A percentile compares a stretch with the other conserved stretches of the same genome.
Conservation (phyloP, 176 grass and related monocot genomes). For the Hsuehochloa calcarea region DNA sequence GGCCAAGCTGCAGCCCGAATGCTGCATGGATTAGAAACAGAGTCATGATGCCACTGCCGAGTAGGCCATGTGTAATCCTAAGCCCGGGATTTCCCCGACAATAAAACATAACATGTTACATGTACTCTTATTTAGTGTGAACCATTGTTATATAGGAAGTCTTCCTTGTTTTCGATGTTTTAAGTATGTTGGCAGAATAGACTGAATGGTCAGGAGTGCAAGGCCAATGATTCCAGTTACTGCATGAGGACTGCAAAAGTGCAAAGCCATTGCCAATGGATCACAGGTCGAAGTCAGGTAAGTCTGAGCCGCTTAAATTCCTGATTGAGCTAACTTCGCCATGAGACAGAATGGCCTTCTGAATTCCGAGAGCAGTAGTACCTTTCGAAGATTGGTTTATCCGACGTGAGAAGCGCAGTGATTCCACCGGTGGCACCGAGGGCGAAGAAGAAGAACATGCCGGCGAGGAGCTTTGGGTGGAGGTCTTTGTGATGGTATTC, state of each 20-base stretch:
- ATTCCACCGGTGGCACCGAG: slow-evolving; percentile 76
- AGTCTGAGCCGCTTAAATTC: background rate
- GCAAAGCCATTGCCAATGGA: background rate
- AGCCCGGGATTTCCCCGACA: slow-evolving; percentile 64
- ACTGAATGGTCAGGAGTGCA: slow-evolving; percentile 61
- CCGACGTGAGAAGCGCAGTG: slow-evolving; percentile 80
- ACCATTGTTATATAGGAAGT: background rate
- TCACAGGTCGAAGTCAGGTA: background rate
- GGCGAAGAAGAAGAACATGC: slow-evolving; percentile 99
- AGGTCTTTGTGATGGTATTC: too few species aligned
- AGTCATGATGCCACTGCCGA: slow-evolving; percentile 93
- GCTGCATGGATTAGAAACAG: slow-evolving; percentile 82
- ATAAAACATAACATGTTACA: background rate
- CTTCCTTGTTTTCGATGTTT: background rate
- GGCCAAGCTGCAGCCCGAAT: slow-evolving; percentile 70
- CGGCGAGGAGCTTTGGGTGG: slow-evolving; percentile 81
- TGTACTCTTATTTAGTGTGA: background rate
- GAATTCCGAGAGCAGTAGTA: slow-evolving; percentile 4
- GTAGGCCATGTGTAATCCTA: slow-evolving; percentile 66
- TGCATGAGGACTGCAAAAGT: slow-evolving; percentile 78
- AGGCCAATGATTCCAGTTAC: slow-evolving; percentile 69
- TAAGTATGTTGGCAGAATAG: slow-evolving; percentile 54
- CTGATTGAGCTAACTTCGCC: background rate
- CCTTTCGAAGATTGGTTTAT: slow-evolving; percentile 95
- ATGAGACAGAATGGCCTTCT: background rate